These are phyloP conservation scores for Prunus mongolica DNA, from an alignment of 306 rosid genomes.

Conservation along the genomic window DNA sequence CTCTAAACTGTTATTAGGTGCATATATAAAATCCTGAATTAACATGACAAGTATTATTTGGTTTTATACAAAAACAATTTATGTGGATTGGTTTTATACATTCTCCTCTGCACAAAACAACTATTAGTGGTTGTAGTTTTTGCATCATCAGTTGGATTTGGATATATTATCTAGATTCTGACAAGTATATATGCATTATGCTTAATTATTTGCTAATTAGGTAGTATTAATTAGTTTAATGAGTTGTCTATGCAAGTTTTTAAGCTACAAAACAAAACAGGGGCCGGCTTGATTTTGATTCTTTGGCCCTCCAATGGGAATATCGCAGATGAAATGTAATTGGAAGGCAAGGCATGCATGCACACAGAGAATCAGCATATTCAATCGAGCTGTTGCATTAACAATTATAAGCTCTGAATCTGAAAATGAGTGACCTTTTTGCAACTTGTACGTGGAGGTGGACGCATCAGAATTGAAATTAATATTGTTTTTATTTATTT, in stretches of 20 bases:
- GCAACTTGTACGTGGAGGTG: background rate
- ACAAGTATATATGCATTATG: background rate
- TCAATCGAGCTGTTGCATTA: background rate
- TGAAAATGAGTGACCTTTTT: background rate
- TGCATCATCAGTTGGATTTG: background rate
- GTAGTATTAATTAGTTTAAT: background rate
- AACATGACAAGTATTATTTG: too few relatives aligned
- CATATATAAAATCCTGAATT: too few relatives aligned
- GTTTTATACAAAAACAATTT: background rate
- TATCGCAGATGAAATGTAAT: background rate
- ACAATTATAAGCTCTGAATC: background rate
- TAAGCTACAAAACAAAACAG: background rate
- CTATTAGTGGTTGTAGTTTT: background rate
- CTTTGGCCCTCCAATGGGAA: background rate
- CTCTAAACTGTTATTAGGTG: too few relatives aligned
- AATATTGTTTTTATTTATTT: background rate
- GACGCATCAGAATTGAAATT: background rate
- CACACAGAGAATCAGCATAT: background rate
- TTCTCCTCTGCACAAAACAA: too few relatives aligned
- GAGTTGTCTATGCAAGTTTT: background rate
- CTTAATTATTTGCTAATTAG: background rate
- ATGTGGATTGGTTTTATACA: background rate
- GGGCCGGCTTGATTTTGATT: background rate
- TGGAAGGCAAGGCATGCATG: background rate
- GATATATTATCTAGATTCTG: background rate